These are phyloP conservation scores for Backusella sp. DNA, from an alignment of 192 early-diverging fungal species.

Conservation along the genomic window DNA sequence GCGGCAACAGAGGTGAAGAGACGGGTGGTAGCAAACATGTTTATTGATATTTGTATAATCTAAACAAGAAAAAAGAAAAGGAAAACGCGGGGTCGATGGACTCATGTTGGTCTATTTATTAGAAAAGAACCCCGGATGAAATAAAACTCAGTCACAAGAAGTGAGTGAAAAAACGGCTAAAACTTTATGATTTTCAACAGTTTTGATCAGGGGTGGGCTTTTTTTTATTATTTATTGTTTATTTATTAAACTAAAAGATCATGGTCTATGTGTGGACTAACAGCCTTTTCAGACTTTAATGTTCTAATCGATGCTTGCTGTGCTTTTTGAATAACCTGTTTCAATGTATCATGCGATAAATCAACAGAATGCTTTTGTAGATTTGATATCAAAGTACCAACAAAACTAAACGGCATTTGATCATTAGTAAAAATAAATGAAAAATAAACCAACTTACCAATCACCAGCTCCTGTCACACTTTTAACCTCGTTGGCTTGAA, in stretches of 20 bases:
- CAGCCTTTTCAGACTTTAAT: slow-evolving; percentile 35
- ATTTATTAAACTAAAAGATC: slow-evolving; percentile 7
- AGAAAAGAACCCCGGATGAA: slow-evolving; percentile 14
- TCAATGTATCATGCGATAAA: slow-evolving; percentile 1
- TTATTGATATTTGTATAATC: neutral
- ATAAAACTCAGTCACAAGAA: slow-evolving; percentile 14
- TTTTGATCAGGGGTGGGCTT: neutral
- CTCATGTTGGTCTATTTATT: neutral
- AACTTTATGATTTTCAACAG: slow-evolving; percentile 8
- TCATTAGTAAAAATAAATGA: neutral
- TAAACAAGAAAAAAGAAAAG: slow-evolving; percentile 15
- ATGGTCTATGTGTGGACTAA: slow-evolving; percentile 15
- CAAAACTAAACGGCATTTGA: slow-evolving; percentile 52
- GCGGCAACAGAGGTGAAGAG: slow-evolving; percentile 25
- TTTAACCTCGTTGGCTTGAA: slow-evolving; percentile 35
- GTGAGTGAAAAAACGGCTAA: neutral
- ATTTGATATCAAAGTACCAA: slow-evolving; percentile 65
- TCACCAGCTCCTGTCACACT: slow-evolving; percentile 83
- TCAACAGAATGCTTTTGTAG: slow-evolving; percentile 16
- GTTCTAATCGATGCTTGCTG: slow-evolving; percentile 34
- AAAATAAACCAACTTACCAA: slow-evolving; percentile 43
- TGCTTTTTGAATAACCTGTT: slow-evolving; percentile 4
- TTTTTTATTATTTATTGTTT: neutral
- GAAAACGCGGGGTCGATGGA: neutral
- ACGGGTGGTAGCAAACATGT: slow-evolving; percentile 30